A percentile compares a stretch with the other conserved stretches of the same genome.
phyloP scores from a whole-genome alignment of 495 filamentous ascomycete species.

The Bathelium albidoporum region DNA sequence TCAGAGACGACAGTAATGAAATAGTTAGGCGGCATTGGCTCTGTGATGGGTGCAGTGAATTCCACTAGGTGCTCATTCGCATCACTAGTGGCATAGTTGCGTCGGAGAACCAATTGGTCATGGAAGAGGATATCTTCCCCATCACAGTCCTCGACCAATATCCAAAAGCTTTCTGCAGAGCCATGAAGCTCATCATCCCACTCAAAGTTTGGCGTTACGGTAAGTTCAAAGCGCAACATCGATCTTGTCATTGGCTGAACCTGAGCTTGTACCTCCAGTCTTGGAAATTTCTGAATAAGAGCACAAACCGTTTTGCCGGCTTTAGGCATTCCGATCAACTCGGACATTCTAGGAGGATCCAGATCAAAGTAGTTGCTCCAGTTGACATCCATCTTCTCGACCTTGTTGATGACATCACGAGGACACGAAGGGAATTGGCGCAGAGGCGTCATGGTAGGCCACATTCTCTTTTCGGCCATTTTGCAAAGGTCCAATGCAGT shows the following conservation, averaged over 20 bases:
- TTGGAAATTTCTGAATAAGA: constrained; percentile 83
- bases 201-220: constrained; percentile 88
- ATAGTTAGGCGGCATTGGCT: constrained; percentile 97
- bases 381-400: constrained; percentile 87
- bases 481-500: constrained; percentile 92
- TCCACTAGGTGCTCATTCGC: constrained; percentile 94
- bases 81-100: constrained; percentile 68
- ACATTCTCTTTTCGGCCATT: constrained; percentile 99
- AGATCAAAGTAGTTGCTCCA: constrained; percentile 92
- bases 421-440: constrained; percentile 79
- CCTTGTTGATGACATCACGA: constrained; percentile 77
- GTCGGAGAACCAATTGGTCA: constrained; percentile 85
- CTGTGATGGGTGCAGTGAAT: constrained; percentile 90
- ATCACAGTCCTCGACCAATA: constrained; percentile 93
- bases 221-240: constrained; percentile 88
- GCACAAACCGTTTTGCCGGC: constrained; percentile 76
- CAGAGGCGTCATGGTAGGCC: constrained; percentile 95
- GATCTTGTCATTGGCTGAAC: constrained; percentile 92
- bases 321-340: constrained; percentile 85
- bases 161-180: constrained; percentile 85
- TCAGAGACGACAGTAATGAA: constrained; percentile 93
- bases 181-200: constrained; percentile 93
- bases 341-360: constrained; percentile 93
- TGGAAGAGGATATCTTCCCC: constrained; percentile 94
- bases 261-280: constrained; percentile 82